Conservation (phyloP, 352 stramenopile genomes). For the Blastocystis sp. region DNA sequence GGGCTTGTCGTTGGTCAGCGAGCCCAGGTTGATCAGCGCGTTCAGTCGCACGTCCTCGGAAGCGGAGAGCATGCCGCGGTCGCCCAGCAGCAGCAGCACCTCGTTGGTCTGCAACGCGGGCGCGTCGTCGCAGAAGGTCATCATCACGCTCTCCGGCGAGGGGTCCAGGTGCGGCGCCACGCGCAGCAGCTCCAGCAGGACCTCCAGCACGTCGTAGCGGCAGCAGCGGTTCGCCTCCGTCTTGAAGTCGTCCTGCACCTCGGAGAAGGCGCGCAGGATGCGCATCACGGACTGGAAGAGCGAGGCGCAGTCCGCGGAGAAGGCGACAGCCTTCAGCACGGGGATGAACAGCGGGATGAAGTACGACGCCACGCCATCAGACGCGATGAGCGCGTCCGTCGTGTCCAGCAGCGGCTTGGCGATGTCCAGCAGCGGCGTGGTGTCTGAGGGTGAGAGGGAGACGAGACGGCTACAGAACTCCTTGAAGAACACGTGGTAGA, state of each 20-base stretch:
- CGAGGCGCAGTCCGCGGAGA: constrained; percentile 4
- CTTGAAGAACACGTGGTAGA: constrained; percentile 52
- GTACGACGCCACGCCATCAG: not conserved
- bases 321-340: constrained; percentile 3
- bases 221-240: constrained; percentile 5
- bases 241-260: not conserved
- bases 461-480: not conserved
- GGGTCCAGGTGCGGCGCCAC: constrained; percentile 42
- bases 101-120: constrained; percentile 39
- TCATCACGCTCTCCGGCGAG: constrained; percentile 73
- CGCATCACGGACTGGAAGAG: not conserved
- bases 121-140: constrained; percentile 66
- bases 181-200: constrained; percentile 58
- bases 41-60: constrained; percentile 74
- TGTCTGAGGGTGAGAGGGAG: not conserved
- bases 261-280: constrained; percentile 8
- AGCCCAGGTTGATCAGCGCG: constrained; percentile 56
- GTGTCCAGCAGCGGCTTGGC: constrained; percentile 1
- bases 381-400: not conserved
- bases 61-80: constrained; percentile 73
- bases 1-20: not conserved
- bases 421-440: not conserved
- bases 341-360: constrained; percentile 49
- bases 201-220: constrained; percentile 37
- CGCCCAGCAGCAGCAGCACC: constrained; percentile 68